Evolutionary conservation across 2,329 filamentous ascomycete species (phyloP), one percentile per base, ranked within the genome.

Genomic region (Xylariaceae sp.): DNA sequence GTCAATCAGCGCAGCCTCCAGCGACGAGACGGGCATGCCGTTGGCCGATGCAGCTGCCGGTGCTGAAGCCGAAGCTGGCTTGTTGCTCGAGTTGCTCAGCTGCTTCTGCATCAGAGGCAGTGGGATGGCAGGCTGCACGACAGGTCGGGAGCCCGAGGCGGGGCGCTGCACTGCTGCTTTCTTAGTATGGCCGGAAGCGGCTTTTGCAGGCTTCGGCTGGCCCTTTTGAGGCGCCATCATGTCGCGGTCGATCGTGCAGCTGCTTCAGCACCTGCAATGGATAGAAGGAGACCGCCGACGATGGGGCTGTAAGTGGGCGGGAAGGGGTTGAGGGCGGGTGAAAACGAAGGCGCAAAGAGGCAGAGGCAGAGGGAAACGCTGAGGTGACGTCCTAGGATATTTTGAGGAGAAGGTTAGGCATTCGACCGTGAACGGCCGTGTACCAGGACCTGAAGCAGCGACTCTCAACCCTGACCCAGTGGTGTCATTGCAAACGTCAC

Each of bases 61-160:
- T 23, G 46, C 47, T 35, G 30, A 14, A n/a, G 28, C 35, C 10
- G 39, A 19, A 19, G 43, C 46, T 32, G 30, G 28, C 13, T 27
- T 36, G 4, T 31, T 29, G 19, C 35, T 43, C 26, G 27, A 35
- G 23, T 31, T 27, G 37, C 38, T 45, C 13, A 39, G 28, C 29
- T 51, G 50, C 27, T 47, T 50, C 30, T 45, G 41, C 32, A 56
- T 49, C 35, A 51, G 42, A n/a, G 51, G 35, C 31, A 56, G 38
- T 15, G 54, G 54, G 35, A 57, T 55, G 19, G 47, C 54, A 31
- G 54, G 52, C 24, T 55, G 32, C 3, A 57, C 50, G 29, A 47
- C 36, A 29, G 45, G 48, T 40, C 48, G 51, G 29, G 32, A 19
- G 29, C 41, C 33, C 23, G 40, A 31, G 26, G 44, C 22, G 26